These are phyloP conservation scores for Leucaena leucocephala DNA, from an alignment of 306 rosid genomes.

Conservation along the genomic window DNA sequence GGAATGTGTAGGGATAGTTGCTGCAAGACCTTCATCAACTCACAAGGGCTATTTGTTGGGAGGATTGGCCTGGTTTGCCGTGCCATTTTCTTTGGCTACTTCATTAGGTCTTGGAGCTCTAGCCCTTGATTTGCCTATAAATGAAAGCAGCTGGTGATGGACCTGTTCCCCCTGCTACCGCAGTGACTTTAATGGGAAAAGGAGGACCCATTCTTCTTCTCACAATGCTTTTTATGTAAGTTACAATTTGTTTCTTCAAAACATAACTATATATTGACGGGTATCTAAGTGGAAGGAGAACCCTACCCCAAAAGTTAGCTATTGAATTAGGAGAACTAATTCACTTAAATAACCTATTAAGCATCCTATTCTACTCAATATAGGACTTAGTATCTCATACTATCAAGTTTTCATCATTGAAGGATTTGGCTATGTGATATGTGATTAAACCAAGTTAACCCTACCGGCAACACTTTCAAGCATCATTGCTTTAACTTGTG, in stretches of 20 bases:
- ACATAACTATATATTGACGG: too few relatives aligned
- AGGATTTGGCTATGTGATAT: too few relatives aligned
- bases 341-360: too few relatives aligned
- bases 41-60: conserved; percentile 96
- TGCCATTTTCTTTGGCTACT: conserved; percentile 94
- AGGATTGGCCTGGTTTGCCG: conserved; percentile 97
- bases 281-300: too few relatives aligned
- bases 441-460: too few relatives aligned
- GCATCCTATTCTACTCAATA: too few relatives aligned
- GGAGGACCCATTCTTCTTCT: conserved; percentile 91
- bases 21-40: conserved; percentile 94
- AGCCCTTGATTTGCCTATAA: conserved; percentile 90
- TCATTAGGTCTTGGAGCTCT: conserved; percentile 87
- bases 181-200: conserved; percentile 93
- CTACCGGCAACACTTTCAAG: too few relatives aligned
- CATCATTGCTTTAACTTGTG: background rate
- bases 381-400: too few relatives aligned
- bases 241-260: background rate
- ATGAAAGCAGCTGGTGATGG: conserved; percentile 79
- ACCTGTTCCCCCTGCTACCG: conserved; percentile 94
- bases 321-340: too few relatives aligned
- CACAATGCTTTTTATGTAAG: conserved; percentile 94
- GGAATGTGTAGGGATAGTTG: conserved; percentile 74
- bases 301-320: too few relatives aligned
- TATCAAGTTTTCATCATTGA: too few relatives aligned